Conservation (phyloP, 2,329 filamentous ascomycete genomes). For the Dichotomopilus funicola region DNA sequence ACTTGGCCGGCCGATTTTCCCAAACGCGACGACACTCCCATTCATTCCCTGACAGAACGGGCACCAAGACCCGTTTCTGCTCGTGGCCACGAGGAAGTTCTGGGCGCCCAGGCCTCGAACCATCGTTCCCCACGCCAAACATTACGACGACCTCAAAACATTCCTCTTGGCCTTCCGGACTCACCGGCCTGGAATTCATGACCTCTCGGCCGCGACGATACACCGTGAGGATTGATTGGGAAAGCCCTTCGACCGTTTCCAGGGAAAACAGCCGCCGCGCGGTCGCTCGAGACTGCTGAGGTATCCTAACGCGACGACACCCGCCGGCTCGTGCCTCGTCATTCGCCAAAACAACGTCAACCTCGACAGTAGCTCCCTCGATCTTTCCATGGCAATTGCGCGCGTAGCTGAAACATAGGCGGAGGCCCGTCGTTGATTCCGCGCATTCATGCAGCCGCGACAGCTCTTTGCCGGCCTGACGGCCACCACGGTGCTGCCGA, state of each 20-base stretch:
- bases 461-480: slow-evolving; percentile 19
- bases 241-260: background rate
- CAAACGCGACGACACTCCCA: background rate
- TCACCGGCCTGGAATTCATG: background rate
- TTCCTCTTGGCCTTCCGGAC: slow-evolving; percentile 2
- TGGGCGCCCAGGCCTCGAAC: slow-evolving; percentile 35
- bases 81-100: slow-evolving; percentile 28
- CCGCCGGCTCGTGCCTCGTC: no score
- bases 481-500: slow-evolving; percentile 14
- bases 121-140: slow-evolving; percentile 22
- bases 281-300: background rate
- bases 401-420: slow-evolving; percentile 20
- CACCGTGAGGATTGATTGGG: background rate
- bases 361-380: slow-evolving; percentile 8
- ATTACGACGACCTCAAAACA: slow-evolving; percentile 16
- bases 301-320: no score
- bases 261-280: background rate
- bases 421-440: slow-evolving; percentile 20
- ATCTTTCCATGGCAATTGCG: slow-evolving; percentile 26
- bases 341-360: background rate
- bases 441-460: slow-evolving; percentile 23
- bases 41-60: background rate
- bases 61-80: background rate
- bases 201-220: background rate
- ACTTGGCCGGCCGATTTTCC: background rate